phyloP scores from a whole-genome alignment of 441 rosid genomes.

The Kokia cookei region DNA sequence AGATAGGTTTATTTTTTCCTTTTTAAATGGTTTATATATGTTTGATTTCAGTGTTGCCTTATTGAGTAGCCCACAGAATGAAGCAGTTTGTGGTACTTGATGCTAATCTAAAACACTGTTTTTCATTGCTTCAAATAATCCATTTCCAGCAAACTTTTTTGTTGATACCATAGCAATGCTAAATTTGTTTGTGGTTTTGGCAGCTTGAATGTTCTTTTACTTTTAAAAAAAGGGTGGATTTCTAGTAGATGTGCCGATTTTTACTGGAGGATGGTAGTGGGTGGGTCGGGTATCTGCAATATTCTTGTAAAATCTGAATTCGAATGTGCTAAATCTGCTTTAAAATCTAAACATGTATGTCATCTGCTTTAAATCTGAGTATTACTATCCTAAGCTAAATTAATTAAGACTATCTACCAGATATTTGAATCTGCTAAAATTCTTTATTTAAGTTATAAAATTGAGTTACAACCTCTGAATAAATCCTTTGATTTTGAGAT shows the following conservation, averaged over 20 bases:
- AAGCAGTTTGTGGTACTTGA: constrained; percentile 9
- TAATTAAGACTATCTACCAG: too few species aligned
- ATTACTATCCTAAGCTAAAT: too few species aligned
- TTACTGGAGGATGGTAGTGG: too few species aligned
- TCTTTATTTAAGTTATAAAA: too few species aligned
- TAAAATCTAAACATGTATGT: too few species aligned
- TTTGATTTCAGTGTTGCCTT: constrained; percentile 8
- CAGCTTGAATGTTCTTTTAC: background rate
- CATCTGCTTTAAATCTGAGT: too few species aligned
- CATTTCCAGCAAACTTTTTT: background rate
- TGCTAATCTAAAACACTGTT: background rate
- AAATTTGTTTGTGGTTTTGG: background rate
- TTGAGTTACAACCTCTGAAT: too few species aligned
- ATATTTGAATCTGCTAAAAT: too few species aligned
- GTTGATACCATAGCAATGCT: background rate
- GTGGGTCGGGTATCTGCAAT: too few species aligned
- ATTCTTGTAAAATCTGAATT: too few species aligned
- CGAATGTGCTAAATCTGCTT: too few species aligned
- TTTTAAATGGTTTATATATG: constrained; percentile 1
- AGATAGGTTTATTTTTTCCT: constrained; percentile 11
- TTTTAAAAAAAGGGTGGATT: background rate
- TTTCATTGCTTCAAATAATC: background rate
- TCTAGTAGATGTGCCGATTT: background rate
- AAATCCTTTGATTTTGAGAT: too few species aligned
- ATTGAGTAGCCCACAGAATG: background rate